Evolutionary conservation across 306 rosid species (phyloP).

Genomic region (Trichosanthes cucumerina): DNA sequence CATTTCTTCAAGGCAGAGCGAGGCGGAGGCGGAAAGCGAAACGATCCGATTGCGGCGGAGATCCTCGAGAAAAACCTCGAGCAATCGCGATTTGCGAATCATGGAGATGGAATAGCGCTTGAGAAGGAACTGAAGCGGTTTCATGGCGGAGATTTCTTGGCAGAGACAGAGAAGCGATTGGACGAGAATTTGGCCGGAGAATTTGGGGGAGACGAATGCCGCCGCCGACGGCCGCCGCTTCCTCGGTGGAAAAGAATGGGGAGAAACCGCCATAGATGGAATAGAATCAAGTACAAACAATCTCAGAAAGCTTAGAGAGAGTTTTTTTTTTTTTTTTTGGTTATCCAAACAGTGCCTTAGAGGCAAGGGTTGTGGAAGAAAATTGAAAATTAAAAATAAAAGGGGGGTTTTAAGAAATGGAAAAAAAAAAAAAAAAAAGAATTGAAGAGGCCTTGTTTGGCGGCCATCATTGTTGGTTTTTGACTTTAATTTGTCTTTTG

Average conservation of each 20-base stretch:
- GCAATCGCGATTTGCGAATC: slow-evolving; percentile 47
- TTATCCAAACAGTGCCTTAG: not conserved
- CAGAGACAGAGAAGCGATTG: slow-evolving; percentile 43
- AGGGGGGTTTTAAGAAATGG: not conserved
- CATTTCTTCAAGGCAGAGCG: slow-evolving; percentile 74
- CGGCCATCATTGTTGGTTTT: not conserved
- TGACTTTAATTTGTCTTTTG: not conserved
- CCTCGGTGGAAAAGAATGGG: slow-evolving; percentile 32
- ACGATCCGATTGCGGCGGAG: slow-evolving; percentile 13
- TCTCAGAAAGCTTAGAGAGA: too few relatives aligned
- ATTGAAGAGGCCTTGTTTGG: not conserved
- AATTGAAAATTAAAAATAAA: not conserved
- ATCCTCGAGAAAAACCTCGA: slow-evolving; percentile 53
- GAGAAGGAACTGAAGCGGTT: slow-evolving; percentile 29
- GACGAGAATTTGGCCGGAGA: slow-evolving; percentile 29
- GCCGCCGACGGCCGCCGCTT: slow-evolving; percentile 53
- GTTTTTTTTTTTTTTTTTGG: not conserved
- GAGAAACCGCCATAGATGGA: slow-evolving; percentile 45
- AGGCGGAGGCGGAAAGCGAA: slow-evolving; percentile 24
- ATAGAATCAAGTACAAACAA: not conserved
- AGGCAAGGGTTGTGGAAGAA: not conserved
- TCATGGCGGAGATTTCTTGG: slow-evolving; percentile 36
- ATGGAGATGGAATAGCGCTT: slow-evolving; percentile 29
- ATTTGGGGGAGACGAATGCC: slow-evolving; percentile 44
- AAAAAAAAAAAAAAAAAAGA: not conserved